phyloP scores from a whole-genome alignment of 331 rosid species.

The Saraca asoca region DNA sequence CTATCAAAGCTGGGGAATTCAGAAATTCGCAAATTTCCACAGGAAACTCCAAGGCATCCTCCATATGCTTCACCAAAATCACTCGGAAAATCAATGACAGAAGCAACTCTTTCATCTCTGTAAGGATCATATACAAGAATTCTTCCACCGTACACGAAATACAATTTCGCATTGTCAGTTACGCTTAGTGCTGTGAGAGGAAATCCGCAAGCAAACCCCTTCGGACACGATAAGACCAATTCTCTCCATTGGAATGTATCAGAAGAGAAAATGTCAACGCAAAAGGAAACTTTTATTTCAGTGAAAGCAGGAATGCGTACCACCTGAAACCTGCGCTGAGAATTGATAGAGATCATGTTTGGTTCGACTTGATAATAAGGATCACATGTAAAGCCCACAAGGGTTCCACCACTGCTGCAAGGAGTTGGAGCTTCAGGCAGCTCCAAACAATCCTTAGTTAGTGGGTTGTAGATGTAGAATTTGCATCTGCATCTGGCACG shows the following conservation, averaged over 20 bases:
- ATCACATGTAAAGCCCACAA: constrained; percentile 34
- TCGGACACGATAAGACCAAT: constrained; percentile 19
- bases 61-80: constrained; percentile 9
- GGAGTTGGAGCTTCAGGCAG: constrained; percentile 19
- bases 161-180: constrained; percentile 25
- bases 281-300: constrained; percentile 3
- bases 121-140: constrained; percentile 32
- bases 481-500: constrained; percentile 10
- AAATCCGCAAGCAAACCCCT: constrained; percentile 20
- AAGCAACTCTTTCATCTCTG: neutral
- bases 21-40: constrained; percentile 17
- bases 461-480: constrained; percentile 27
- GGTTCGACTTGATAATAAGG: constrained; percentile 6
- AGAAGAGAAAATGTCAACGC: constrained; percentile 28
- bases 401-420: neutral
- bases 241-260: constrained; percentile 26
- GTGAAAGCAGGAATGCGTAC: constrained; percentile 24
- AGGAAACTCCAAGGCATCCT: constrained; percentile 27
- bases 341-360: neutral
- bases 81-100: constrained; percentile 15
- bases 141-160: constrained; percentile 12
- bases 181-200: constrained; percentile 8
- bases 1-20: constrained; percentile 3
- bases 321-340: constrained; percentile 6
- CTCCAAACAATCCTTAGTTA: constrained; percentile 12